phyloP scores from a whole-genome alignment of 495 filamentous ascomycete genomes.

The Staphylotrichum longicolle region DNA sequence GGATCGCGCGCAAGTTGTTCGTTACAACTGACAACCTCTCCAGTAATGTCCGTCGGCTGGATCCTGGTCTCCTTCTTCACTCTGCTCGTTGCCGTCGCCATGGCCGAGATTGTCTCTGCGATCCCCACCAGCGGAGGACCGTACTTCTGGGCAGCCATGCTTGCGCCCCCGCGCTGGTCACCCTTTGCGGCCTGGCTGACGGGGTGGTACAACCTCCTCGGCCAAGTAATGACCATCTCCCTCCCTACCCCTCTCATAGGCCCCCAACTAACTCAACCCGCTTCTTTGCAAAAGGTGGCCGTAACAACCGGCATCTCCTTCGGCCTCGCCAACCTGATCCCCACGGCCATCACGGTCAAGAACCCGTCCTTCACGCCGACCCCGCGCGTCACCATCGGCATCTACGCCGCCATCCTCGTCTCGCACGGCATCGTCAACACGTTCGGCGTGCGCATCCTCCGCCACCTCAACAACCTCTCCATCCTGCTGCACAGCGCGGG shows the following conservation, averaged over 20 bases:
- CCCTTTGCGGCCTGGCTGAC: slow-evolving; percentile 65
- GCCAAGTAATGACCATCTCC: slow-evolving; percentile 36
- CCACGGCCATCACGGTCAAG: slow-evolving; percentile 57
- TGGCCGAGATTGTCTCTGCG: slow-evolving; percentile 66
- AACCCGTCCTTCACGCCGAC: slow-evolving; percentile 49
- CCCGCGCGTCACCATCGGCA: slow-evolving; percentile 56
- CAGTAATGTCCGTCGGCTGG: slow-evolving; percentile 46
- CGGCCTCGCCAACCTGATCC: slow-evolving; percentile 59
- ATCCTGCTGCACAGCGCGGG: slow-evolving; percentile 61
- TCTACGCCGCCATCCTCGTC: slow-evolving; percentile 59
- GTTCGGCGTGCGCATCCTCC: slow-evolving; percentile 56
- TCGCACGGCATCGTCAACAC: slow-evolving; percentile 58
- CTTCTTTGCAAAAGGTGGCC: slow-evolving; percentile 41
- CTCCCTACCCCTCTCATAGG: background rate
- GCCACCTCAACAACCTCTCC: slow-evolving; percentile 60
- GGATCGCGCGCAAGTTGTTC: too few species aligned
- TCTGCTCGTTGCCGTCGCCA: slow-evolving; percentile 51
- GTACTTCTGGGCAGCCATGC: slow-evolving; percentile 65
- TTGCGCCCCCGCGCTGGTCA: slow-evolving; percentile 54
- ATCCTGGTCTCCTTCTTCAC: slow-evolving; percentile 38
- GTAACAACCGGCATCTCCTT: slow-evolving; percentile 68
- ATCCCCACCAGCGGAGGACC: slow-evolving; percentile 63
- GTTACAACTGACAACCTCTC: background rate
- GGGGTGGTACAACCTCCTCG: slow-evolving; percentile 61
- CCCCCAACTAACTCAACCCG: background rate